These are phyloP conservation scores for Pelargonium myrrhifolium DNA, from an alignment of 441 rosid genomes.

Conservation along the genomic window DNA sequence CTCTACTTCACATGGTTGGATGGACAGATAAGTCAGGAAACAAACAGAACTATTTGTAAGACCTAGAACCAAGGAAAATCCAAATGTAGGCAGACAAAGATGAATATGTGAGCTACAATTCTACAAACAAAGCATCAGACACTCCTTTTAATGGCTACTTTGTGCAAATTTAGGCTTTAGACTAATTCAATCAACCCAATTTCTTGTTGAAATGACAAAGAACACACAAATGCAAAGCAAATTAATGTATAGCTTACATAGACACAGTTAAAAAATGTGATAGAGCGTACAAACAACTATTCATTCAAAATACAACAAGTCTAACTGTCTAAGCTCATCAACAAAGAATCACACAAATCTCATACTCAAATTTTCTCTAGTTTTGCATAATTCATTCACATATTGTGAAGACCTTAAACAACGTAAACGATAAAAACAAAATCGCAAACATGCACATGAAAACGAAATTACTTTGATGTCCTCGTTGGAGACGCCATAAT, in stretches of 20 bases:
- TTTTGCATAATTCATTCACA: neutral
- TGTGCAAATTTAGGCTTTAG: neutral
- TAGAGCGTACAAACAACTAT: neutral
- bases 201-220: too few relatives aligned
- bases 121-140: neutral
- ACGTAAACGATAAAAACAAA: neutral
- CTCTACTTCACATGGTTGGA: neutral
- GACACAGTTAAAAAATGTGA: neutral
- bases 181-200: neutral
- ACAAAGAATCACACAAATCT: neutral
- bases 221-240: too few relatives aligned
- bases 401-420: neutral
- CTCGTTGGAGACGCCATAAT: slow-evolving; percentile 85
- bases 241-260: neutral
- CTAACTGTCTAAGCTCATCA: neutral
- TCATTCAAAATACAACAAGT: neutral
- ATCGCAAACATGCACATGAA: neutral
- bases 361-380: neutral
- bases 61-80: neutral
- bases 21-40: neutral
- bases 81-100: neutral
- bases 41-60: neutral
- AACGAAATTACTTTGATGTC: slow-evolving; percentile 56
- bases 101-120: neutral
- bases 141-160: too few relatives aligned